Base-by-base conservation (phyloP, 805 yeast species). In the Hanseniaspora pseudoguilliermondii region DNA sequence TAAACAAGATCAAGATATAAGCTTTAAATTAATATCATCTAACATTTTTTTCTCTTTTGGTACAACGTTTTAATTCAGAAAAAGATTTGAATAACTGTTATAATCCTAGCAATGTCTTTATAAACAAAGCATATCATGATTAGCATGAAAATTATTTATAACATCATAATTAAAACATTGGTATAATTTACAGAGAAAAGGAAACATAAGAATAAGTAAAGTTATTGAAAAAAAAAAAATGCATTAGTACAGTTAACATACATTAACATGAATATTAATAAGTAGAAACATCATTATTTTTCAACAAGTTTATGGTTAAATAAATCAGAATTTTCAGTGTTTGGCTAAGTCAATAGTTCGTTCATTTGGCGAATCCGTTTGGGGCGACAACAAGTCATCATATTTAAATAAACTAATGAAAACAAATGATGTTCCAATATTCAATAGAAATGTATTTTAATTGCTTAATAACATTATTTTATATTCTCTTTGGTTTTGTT, bases 371-470 rank as follows among this genome's bases (percentile, higher is more conserved):
- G 60, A 60, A 57, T 67, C 71, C 72, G 72, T 65, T 65, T 69
- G 72, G 72, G 72, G 72, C 72, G 72, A 69, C 72, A 69, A 65
- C 72, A 57, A 60, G 69, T 68, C 71, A 67, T 66, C 72, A 64
- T 55, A 25, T 55, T 50, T 49, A 55, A 40, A n/a, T 40, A 32
- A 32, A 23, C 34, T 54, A 34, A 5, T 5, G 11, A 32, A 11
- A 32, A 11, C 16, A 20, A 11, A 20, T 34, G 49, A 46, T 46
- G 49, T 32, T 32, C n/a, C 36, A 20, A 49, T 38, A 49, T 41
- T 40, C 36, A 49, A 21, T 27, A 27, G 42, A 32, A 46, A 46
- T 46, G 49, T 46, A 46, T 46, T 46, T 46, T 34, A 29, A 29
- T 46, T 46, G 35, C 11, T 46, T 32, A 32, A 46, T 29, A 32